A percentile compares a stretch with the other conserved stretches of the same genome.
These are phyloP conservation scores for Pinus albicaulis DNA, from an alignment of 75 land plant species.

Conservation along the genomic window DNA sequence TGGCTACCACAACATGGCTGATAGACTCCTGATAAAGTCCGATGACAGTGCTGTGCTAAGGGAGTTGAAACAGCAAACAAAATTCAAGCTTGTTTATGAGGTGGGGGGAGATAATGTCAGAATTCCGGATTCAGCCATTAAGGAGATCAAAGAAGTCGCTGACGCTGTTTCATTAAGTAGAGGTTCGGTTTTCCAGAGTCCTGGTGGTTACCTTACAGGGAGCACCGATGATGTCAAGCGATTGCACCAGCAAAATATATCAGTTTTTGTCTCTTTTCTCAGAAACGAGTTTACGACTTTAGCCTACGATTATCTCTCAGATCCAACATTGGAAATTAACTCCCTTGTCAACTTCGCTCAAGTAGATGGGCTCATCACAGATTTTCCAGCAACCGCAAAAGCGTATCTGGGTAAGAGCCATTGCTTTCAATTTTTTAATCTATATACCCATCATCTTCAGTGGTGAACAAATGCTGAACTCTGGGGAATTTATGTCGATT, in stretches of 20 bases:
- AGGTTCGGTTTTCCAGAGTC: conserved; percentile 16
- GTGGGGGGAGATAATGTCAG: conserved; percentile 22
- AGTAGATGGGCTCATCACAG: conserved; percentile 78
- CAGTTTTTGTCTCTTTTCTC: conserved; percentile 49
- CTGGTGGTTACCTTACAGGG: conserved; percentile 18
- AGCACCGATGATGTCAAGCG: conserved; percentile 37
- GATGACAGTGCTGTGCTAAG: conserved; percentile 61
- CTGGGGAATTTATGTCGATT: too few relatives aligned
- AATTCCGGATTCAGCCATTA: conserved; percentile 17
- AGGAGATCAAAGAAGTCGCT: conserved; percentile 51
- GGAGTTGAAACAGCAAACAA: conserved; percentile 23
- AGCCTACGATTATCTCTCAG: conserved; percentile 60
- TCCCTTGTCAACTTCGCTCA: conserved; percentile 27
- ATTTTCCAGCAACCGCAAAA: conserved; percentile 70
- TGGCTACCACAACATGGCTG: neutral
- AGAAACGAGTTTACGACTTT: conserved; percentile 55
- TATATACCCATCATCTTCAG: neutral
- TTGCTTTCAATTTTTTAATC: neutral
- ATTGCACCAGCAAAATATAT: conserved; percentile 60
- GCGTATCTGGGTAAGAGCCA: conserved; percentile 54
- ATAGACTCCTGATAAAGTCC: conserved; percentile 46
- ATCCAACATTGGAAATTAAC: conserved; percentile 62
- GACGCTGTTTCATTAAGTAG: conserved; percentile 39
- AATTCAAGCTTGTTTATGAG: conserved; percentile 32
- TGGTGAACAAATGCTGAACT: too few relatives aligned